These are phyloP conservation scores for Leucocoprinus leucothites DNA, from an alignment of 768 basidiomycete genomes.

Conservation along the genomic window DNA sequence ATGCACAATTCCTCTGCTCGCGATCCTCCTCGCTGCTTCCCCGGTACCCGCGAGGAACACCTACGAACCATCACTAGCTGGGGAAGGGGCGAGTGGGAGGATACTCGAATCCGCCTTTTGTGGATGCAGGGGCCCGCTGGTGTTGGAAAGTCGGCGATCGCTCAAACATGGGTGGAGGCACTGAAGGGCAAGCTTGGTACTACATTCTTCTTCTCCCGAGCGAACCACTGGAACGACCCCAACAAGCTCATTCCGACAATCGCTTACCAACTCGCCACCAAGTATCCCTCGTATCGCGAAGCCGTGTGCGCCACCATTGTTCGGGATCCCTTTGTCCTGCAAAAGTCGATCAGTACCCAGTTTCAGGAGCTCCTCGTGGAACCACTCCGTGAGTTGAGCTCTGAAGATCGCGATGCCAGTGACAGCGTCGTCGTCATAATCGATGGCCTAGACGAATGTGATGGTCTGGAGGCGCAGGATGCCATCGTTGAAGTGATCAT, in stretches of 20 bases:
- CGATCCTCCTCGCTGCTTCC: no score
- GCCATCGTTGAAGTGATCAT: constrained; percentile 14
- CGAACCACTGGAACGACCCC: constrained; percentile 1
- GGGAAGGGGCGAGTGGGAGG: background rate
- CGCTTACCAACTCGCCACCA: constrained; percentile 19
- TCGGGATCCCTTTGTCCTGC: constrained; percentile 6
- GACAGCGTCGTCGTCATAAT: constrained; percentile 5
- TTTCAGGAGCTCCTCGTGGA: background rate
- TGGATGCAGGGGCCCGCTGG: constrained; percentile 25
- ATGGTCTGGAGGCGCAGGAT: constrained; percentile 7
- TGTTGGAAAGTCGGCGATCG: constrained; percentile 25
- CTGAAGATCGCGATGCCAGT: background rate
- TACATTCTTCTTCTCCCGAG: constrained; percentile 21
- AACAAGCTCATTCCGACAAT: constrained; percentile 18
- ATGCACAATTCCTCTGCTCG: no score
- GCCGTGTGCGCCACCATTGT: constrained; percentile 8
- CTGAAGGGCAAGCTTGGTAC: background rate
- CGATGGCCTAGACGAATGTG: background rate
- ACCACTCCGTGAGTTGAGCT: background rate
- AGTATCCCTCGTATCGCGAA: background rate
- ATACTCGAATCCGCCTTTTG: background rate
- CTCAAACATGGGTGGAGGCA: constrained; percentile 26
- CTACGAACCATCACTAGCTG: background rate
- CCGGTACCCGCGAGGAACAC: background rate
- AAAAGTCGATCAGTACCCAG: constrained; percentile 8